Base-by-base conservation (phyloP, 352 stramenopile genomes). In the Phytophthora fragariae region DNA sequence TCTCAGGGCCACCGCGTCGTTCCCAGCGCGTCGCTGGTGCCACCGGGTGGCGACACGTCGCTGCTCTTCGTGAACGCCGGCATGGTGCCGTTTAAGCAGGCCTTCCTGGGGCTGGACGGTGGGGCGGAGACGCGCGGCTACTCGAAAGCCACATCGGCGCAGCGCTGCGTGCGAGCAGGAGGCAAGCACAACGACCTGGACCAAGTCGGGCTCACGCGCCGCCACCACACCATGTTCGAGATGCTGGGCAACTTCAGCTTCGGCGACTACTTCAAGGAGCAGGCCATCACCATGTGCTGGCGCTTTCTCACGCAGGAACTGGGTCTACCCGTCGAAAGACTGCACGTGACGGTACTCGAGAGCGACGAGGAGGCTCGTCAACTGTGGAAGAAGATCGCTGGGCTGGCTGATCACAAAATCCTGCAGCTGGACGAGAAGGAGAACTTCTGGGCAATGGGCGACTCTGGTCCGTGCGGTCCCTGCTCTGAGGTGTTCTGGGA, bases 141-240 rank as follows among this genome's bases (percentile, higher is more conserved):
- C 35, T 94, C 84, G 21, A 93, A 93, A 60, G 97, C 97, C 12
- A 91, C 90, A 6, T 99, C 98, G 63, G 94, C 91, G 33, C 98
- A 99, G 79, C 98, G 98, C 52, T 99, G 97, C 68, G 98, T 99
- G 69, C 93, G 97, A 65, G 98, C 98, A 5, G 97, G 97, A 53
- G 97, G 98, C 57, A 99, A 99, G 82, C 97, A 99, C 84, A 99
- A 99, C 79, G 98, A 99, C 81, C 82, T 99, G 53, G 98, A 99
- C 68, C 97, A 99, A 79, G 98, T 99, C 8, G 97, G 97, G 24
- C 96, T 98, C 78, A 97, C 98, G 68, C 88, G 98, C 3, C 98
- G 98, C 63, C 98, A 99, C 87, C 98, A 99, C 75, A 99, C 97
- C 54, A 98, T 99, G 80, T 99, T 99, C 76, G 97, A 99, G 83